Base-by-base conservation (phyloP, 2,329 filamentous ascomycete species). In the Stagonosporopsis chrysanthemi region DNA sequence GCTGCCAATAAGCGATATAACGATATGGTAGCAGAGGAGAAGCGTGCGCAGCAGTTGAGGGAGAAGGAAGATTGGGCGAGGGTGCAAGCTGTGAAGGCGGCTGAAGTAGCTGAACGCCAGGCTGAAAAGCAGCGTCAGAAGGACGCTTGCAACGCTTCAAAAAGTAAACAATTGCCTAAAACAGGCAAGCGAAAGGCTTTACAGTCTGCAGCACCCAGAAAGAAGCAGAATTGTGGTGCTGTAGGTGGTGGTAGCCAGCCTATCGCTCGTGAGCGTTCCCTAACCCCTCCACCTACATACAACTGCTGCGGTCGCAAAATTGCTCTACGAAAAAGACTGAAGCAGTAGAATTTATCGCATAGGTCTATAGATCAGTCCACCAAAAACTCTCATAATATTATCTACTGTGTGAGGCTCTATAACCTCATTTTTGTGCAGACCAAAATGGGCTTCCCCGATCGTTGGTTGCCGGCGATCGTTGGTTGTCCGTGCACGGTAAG, bases 131-230 rank as follows among this genome's bases (percentile, higher is more conserved):
- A n/a, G n/a, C n/a, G n/a, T n/a, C n/a, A n/a, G n/a, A n/a, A n/a
- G n/a, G n/a, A n/a, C n/a, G n/a, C n/a, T n/a, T n/a, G n/a, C n/a
- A n/a, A n/a, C n/a, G n/a, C n/a, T n/a, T n/a, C n/a, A n/a, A n/a
- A n/a, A n/a, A n/a, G n/a, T n/a, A 48, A n/a, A n/a, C 11, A 40
- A 48, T 40, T 47, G 22, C 33, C 44, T 29, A 28, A 47, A 47
- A 33, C 22, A 33, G 44, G 19, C 8, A 45, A 45, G 23, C 15
- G 36, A n/a, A 48, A 28, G 26, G 26, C 26, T 28, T n/a, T n/a
- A n/a, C n/a, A n/a, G n/a, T n/a, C n/a, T n/a, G n/a, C n/a, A n/a
- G n/a, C n/a, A n/a, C n/a, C n/a, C n/a, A n/a, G n/a, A n/a, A n/a
- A n/a, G n/a, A n/a, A n/a, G n/a, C n/a, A n/a, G n/a, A n/a, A n/a